Evolutionary conservation across 768 basidiomycete genomes (phyloP).

Genomic region (Panaeolus papilionaceus): DNA sequence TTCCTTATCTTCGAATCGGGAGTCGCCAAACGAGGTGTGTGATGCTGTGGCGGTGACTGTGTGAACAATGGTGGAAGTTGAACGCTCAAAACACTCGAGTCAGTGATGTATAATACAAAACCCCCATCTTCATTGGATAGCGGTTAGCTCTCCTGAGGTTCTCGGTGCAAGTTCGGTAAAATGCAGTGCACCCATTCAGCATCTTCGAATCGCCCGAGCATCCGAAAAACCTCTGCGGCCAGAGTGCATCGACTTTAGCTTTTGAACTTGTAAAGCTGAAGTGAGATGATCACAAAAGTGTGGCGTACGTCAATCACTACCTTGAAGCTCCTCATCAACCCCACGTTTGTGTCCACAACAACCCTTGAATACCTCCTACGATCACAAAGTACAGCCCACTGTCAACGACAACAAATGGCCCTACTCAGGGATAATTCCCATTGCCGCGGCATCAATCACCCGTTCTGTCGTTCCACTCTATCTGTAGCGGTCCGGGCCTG

Average conservation of each 20-base stretch:
- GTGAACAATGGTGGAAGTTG: constrained; percentile 12
- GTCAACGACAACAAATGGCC: background rate
- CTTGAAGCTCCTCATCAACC: background rate
- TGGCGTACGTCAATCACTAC: background rate
- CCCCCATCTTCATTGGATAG: background rate
- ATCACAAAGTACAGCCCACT: background rate
- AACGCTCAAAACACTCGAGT: background rate
- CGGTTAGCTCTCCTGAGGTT: background rate
- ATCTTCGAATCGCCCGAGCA: background rate
- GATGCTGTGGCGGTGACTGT: constrained; percentile 10
- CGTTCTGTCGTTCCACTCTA: background rate
- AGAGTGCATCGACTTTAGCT: background rate
- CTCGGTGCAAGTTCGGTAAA: constrained; percentile 4
- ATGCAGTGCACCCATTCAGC: background rate
- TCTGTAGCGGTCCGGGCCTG: background rate
- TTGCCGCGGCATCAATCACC: constrained; percentile 5
- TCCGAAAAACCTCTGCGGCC: background rate
- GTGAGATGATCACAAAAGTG: background rate
- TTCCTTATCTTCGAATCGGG: constrained; percentile 15
- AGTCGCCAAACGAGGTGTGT: constrained; percentile 14
- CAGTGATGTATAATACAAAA: background rate
- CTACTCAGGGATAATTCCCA: constrained; percentile 7
- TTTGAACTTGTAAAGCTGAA: background rate
- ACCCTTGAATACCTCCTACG: constrained; percentile 4
- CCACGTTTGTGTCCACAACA: background rate